Evolutionary conservation across 1,139 yeast genomes (phyloP).

Genomic region (Magnusiomyces magnusii): DNA sequence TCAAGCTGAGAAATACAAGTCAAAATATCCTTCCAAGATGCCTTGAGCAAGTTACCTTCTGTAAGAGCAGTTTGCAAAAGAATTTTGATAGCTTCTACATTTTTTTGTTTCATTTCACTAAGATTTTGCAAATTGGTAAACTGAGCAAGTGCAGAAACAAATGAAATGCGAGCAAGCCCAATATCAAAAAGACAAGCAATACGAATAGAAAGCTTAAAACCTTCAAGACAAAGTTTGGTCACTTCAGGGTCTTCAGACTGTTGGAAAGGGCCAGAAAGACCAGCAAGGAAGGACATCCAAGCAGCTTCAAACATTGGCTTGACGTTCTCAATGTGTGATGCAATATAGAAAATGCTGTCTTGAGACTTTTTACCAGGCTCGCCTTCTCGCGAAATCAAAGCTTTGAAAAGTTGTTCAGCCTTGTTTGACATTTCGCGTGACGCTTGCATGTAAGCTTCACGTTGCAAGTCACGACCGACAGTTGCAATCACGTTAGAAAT

Average conservation of each 20-base stretch:
- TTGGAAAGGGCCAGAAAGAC: slow-evolving; percentile 86
- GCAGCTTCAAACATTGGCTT: slow-evolving; percentile 86
- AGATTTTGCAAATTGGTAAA: slow-evolving; percentile 75
- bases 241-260: slow-evolving; percentile 77
- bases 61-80: slow-evolving; percentile 69
- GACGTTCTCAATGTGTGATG: slow-evolving; percentile 84
- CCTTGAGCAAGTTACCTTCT: slow-evolving; percentile 65
- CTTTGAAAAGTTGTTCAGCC: slow-evolving; percentile 77
- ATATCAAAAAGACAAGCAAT: slow-evolving; percentile 81
- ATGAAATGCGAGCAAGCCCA: slow-evolving; percentile 80
- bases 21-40: slow-evolving; percentile 80
- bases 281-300: slow-evolving; percentile 97
- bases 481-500: slow-evolving; percentile 50
- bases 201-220: slow-evolving; percentile 71
- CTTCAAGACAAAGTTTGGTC: slow-evolving; percentile 69
- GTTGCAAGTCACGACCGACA: slow-evolving; percentile 63
- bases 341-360: slow-evolving; percentile 41
- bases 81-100: slow-evolving; percentile 69
- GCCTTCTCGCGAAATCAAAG: slow-evolving; percentile 46
- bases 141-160: slow-evolving; percentile 82
- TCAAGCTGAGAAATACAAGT: slow-evolving; percentile 85
- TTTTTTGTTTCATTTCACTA: slow-evolving; percentile 70
- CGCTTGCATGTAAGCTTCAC: slow-evolving; percentile 88
- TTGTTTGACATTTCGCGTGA: slow-evolving; percentile 86
- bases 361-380: slow-evolving; percentile 27